Conservation (phyloP, 257 asterid genomes). For the Solanum pimpinellifolium region DNA sequence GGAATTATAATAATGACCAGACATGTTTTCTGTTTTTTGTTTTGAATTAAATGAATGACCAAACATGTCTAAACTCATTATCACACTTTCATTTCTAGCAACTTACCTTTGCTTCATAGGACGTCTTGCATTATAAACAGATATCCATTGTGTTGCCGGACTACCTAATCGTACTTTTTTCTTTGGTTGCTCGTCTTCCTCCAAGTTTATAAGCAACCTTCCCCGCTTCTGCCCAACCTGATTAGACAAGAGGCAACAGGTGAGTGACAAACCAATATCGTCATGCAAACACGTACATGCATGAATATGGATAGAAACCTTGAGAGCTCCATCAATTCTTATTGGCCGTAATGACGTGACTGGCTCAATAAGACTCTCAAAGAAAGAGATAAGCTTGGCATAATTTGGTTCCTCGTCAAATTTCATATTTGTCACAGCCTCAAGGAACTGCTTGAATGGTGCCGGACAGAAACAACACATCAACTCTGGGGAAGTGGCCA, state of each 20-base stretch:
- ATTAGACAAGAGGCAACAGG: neutral
- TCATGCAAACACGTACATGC: neutral
- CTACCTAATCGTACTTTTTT: constrained; percentile 93
- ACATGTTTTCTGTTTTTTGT: neutral
- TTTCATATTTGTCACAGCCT: constrained; percentile 93
- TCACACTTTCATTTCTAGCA: neutral
- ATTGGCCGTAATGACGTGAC: constrained; percentile 76
- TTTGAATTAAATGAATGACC: neutral
- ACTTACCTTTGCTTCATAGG: constrained; percentile 95
- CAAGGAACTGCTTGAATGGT: constrained; percentile 83
- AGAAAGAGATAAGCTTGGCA: constrained; percentile 66
- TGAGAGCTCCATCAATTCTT: constrained; percentile 94
- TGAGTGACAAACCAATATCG: neutral
- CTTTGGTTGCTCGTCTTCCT: constrained; percentile 98
- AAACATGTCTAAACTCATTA: neutral
- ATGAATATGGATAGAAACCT: constrained; percentile 27
- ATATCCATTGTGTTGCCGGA: constrained; percentile 97
- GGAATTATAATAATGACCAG: neutral
- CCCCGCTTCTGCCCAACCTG: constrained; percentile 96
- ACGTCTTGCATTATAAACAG: constrained; percentile 86
- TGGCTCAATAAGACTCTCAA: constrained; percentile 89
- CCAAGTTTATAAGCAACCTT: constrained; percentile 77
- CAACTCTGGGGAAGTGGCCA: constrained; percentile 95
- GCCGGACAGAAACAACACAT: constrained; percentile 99
- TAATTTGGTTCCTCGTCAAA: constrained; percentile 98